These are phyloP conservation scores for Gilbertella persicaria DNA, from an alignment of 371 early-diverging fungal genomes.

Conservation along the genomic window DNA sequence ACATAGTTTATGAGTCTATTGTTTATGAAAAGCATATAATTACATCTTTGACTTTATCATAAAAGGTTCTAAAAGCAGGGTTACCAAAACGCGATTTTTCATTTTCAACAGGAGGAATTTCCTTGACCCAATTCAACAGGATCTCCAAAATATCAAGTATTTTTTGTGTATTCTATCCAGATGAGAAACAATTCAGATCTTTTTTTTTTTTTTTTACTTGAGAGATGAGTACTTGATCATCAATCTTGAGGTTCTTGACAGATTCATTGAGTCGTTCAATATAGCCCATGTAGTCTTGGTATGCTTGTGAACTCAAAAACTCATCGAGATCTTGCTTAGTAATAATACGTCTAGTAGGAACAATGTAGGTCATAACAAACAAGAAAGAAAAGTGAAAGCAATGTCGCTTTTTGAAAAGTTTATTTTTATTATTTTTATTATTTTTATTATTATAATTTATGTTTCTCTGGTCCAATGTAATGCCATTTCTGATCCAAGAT, in stretches of 20 bases:
- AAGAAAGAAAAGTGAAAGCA: no score
- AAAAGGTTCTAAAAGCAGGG: conserved; percentile 85
- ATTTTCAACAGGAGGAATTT: conserved; percentile 78
- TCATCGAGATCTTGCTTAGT: conserved; percentile 83
- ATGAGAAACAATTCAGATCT: background rate
- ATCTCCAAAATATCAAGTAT: conserved; percentile 65
- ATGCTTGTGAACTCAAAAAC: conserved; percentile 71
- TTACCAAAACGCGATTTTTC: conserved; percentile 89
- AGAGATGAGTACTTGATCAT: conserved; percentile 49
- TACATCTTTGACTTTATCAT: conserved; percentile 66
- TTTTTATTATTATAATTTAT: no score
- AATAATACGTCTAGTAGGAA: conserved; percentile 76
- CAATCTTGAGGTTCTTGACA: conserved; percentile 66
- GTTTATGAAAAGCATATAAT: conserved; percentile 13
- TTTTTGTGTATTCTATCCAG: conserved; percentile 52
- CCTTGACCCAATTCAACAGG: conserved; percentile 62
- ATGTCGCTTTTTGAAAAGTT: no score
- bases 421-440: no score
- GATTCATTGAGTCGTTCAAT: conserved; percentile 71
- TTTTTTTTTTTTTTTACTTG: conserved; percentile 32
- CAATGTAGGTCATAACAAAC: no score
- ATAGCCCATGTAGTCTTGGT: conserved; percentile 67
- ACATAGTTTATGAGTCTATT: background rate
- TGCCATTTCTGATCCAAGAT: no score
- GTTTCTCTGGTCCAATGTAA: no score